Conservation (phyloP, 352 stramenopile genomes). For the Pythium sukuiense region DNA sequence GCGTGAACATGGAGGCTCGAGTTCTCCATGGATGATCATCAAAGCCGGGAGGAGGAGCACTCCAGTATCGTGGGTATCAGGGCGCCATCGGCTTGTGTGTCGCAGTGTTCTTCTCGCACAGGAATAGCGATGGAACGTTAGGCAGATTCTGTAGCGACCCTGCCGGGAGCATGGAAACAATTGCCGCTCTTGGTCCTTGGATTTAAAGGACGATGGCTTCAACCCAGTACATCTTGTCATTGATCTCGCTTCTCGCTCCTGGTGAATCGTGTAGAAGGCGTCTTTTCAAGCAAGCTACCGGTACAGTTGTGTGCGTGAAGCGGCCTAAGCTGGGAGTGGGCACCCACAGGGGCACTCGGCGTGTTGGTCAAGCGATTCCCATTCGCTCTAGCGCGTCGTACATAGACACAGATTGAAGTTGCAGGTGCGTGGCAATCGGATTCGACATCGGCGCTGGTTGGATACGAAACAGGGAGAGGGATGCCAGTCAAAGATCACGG, state of each 20-base stretch:
- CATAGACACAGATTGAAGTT: constrained; percentile 1
- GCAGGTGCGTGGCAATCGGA: not conserved
- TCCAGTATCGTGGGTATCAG: not conserved
- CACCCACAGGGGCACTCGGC: not conserved
- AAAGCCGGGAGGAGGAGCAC: not conserved
- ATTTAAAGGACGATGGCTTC: not conserved
- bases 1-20: not conserved
- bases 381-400: not conserved
- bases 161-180: not conserved
- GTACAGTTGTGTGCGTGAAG: not conserved
- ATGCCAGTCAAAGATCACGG: not conserved
- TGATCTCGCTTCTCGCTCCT: not conserved
- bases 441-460: not conserved
- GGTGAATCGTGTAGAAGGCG: not conserved
- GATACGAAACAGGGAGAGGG: not conserved
- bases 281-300: not conserved
- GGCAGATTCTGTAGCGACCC: not conserved
- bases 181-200: not conserved
- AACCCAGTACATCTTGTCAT: not conserved
- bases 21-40: not conserved
- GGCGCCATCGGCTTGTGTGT: not conserved
- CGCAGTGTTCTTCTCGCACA: not conserved
- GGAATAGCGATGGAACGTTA: not conserved
- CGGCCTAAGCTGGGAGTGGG: not conserved
- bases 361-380: not conserved